These are phyloP conservation scores for Warburgia ugandensis DNA, from an alignment of 164 flowering plant genomes.

Conservation along the genomic window DNA sequence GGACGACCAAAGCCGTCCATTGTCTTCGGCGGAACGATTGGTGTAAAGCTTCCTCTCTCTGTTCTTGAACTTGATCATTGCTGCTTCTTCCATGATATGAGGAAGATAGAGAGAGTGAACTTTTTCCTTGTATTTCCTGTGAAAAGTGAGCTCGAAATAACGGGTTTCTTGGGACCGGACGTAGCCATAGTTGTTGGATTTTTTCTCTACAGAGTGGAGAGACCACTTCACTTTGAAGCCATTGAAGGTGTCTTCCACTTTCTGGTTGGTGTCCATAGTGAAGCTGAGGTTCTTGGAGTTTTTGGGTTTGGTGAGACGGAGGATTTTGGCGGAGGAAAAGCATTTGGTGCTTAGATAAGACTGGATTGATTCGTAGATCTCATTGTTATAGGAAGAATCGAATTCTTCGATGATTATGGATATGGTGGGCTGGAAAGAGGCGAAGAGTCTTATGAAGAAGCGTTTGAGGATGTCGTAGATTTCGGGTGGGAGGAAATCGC, in stretches of 20 bases:
- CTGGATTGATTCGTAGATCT: slow-evolving; percentile 12
- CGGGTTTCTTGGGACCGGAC: slow-evolving; percentile 4
- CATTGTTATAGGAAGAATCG: slow-evolving; percentile 12
- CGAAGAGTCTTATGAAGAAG: slow-evolving; percentile 5
- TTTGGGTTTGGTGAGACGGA: no score
- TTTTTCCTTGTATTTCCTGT: not conserved
- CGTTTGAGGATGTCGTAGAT: slow-evolving; percentile 7
- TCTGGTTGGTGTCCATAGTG: slow-evolving; percentile 12
- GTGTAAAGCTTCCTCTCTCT: slow-evolving; percentile 19
- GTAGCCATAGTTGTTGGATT: no score
- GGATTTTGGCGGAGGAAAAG: slow-evolving; percentile 8
- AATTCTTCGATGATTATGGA: slow-evolving; percentile 17
- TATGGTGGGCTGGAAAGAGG: slow-evolving; percentile 2
- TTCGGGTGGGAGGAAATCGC: slow-evolving; percentile 22
- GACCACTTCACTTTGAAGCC: slow-evolving; percentile 18
- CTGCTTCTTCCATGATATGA: slow-evolving; percentile 12
- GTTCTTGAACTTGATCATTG: slow-evolving; percentile 15
- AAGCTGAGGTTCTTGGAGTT: slow-evolving; percentile 9
- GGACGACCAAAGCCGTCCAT: slow-evolving; percentile 9
- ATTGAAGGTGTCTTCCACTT: slow-evolving; percentile 10
- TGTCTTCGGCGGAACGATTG: slow-evolving; percentile 8
- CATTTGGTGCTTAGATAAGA: slow-evolving; percentile 16
- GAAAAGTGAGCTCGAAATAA: no score
- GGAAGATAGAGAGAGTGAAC: slow-evolving; percentile 14
- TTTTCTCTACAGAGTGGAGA: slow-evolving; percentile 12